phyloP scores from a whole-genome alignment of 2,329 filamentous ascomycete genomes.

The Aspergillus ibericus region DNA sequence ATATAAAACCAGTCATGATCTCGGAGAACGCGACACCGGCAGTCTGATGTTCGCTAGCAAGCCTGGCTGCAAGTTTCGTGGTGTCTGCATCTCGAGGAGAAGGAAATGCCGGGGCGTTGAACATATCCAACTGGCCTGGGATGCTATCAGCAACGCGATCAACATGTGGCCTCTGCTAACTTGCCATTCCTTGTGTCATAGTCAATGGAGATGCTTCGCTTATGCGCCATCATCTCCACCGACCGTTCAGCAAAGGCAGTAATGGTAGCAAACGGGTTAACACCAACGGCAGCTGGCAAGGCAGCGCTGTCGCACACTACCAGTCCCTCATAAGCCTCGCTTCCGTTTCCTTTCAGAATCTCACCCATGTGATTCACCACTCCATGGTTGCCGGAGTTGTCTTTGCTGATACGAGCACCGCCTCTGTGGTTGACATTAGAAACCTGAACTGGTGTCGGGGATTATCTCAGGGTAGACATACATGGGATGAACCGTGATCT shows the following conservation, averaged over 20 bases:
- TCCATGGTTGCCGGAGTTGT: slow-evolving; percentile 58
- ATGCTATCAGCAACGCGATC: background rate
- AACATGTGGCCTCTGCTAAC: background rate
- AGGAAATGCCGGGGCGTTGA: slow-evolving; percentile 3
- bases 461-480: background rate
- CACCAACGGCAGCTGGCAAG: slow-evolving; percentile 50
- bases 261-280: slow-evolving; percentile 70
- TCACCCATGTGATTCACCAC: slow-evolving; percentile 63
- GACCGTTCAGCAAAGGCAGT: slow-evolving; percentile 66
- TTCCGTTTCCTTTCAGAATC: slow-evolving; percentile 56
- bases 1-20: slow-evolving; percentile 1
- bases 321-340: slow-evolving; percentile 57
- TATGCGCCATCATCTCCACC: slow-evolving; percentile 52
- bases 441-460: slow-evolving; percentile 4
- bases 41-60: slow-evolving; percentile 6
- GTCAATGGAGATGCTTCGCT: slow-evolving; percentile 48
- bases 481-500: background rate
- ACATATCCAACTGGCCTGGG: slow-evolving; percentile 4
- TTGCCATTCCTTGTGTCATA: slow-evolving; percentile 15
- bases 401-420: slow-evolving; percentile 62
- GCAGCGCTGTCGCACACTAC: slow-evolving; percentile 63
- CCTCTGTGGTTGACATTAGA: slow-evolving; percentile 65
- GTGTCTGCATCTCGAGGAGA: background rate
- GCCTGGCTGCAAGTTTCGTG: background rate
- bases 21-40: slow-evolving; percentile 1